These are phyloP conservation scores for Diversispora epigaea DNA, from an alignment of 192 early-diverging fungal species.

Conservation along the genomic window DNA sequence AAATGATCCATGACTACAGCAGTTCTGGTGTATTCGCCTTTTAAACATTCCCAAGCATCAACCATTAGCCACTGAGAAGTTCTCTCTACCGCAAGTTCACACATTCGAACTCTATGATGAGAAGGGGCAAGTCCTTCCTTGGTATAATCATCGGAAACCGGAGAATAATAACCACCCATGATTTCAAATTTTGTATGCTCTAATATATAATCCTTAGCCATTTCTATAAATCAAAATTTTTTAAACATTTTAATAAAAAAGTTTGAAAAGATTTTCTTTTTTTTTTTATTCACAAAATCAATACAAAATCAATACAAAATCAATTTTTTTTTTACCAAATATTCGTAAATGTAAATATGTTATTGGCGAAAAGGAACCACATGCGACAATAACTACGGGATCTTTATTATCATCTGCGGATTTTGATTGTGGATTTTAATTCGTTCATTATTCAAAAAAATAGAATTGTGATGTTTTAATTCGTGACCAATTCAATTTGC, in stretches of 20 bases:
- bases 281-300: too few relatives aligned
- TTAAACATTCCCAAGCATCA: conserved; percentile 89
- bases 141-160: conserved; percentile 91
- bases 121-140: conserved; percentile 89
- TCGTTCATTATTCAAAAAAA: conserved; percentile 9
- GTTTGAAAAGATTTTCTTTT: not conserved
- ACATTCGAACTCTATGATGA: conserved; percentile 90
- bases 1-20: conserved; percentile 94
- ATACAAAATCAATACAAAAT: not conserved
- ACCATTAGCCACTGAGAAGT: conserved; percentile 94
- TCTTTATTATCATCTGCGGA: conserved; percentile 60
- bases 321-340: conserved; percentile 80
- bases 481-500: not conserved
- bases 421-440: conserved; percentile 24
- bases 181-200: conserved; percentile 79
- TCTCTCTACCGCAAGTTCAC: conserved; percentile 78
- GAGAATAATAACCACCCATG: conserved; percentile 95
- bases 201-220: conserved; percentile 87
- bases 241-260: not conserved
- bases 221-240: conserved; percentile 68
- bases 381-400: conserved; percentile 91
- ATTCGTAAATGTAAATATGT: conserved; percentile 97
- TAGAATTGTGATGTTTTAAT: not conserved
- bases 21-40: conserved; percentile 78
- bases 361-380: conserved; percentile 96